Evolutionary conservation across 2,329 filamentous ascomycete genomes (phyloP).

Genomic region (Cryphonectria carpinicola): DNA sequence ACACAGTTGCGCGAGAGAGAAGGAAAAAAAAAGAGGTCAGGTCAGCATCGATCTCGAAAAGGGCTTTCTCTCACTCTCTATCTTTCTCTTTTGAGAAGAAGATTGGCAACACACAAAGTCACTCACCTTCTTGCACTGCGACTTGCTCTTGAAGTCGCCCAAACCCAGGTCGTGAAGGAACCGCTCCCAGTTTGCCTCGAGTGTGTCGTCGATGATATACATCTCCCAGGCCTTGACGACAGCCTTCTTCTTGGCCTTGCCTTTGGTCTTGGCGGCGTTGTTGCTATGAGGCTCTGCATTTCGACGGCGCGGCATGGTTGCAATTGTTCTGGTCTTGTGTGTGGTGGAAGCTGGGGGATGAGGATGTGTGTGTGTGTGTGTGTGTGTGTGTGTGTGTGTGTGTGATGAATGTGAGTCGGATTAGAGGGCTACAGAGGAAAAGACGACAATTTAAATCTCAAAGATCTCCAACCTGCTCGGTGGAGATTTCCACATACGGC

Average conservation of each 20-base stretch:
- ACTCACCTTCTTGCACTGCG: conserved; percentile 48
- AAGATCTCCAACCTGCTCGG: not conserved
- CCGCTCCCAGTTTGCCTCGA: conserved; percentile 48
- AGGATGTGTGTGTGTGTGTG: no score
- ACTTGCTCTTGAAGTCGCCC: conserved; percentile 46
- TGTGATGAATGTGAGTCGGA: not conserved
- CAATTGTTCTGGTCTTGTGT: not conserved
- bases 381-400: not conserved
- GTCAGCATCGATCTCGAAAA: not conserved
- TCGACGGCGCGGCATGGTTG: not conserved
- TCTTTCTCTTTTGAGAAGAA: not conserved
- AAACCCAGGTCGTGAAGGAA: conserved; percentile 49
- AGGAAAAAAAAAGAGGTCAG: not conserved
- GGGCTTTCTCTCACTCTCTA: not conserved
- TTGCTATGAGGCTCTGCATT: not conserved
- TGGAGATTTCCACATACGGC: not conserved
- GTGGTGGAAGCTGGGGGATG: not conserved
- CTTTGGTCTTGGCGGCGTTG: conserved; percentile 18
- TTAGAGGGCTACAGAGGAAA: not conserved
- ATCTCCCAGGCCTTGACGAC: conserved; percentile 33
- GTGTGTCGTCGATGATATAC: conserved; percentile 33
- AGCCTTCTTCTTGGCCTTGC: conserved; percentile 29
- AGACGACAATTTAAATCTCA: not conserved
- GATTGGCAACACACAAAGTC: not conserved
- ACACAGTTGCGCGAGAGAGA: not conserved